phyloP scores from a whole-genome alignment of 306 rosid genomes.

The Argentina anserina region DNA sequence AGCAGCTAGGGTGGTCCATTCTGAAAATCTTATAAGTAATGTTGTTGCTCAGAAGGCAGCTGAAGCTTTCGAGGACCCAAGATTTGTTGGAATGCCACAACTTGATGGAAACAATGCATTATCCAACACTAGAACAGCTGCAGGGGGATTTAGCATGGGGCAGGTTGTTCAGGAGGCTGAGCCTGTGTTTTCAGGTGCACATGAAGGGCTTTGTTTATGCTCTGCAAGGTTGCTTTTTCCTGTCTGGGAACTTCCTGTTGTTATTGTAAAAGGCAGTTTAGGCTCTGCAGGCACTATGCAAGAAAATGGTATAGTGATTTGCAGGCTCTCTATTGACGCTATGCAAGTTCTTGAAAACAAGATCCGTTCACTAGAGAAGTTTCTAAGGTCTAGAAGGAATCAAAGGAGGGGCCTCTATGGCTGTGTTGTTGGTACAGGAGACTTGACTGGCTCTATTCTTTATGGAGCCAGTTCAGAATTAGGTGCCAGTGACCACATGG shows the following conservation, averaged over 20 bases:
- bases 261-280: conserved; percentile 59
- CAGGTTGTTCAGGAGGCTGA: conserved; percentile 99
- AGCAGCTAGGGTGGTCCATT: conserved; percentile 76
- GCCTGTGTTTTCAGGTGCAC: conserved; percentile 96
- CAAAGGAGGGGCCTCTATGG: conserved; percentile 98
- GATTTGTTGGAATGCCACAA: conserved; percentile 98
- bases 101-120: conserved; percentile 78
- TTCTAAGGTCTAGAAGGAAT: conserved; percentile 82
- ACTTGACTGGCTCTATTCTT: conserved; percentile 78
- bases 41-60: conserved; percentile 86
- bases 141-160: conserved; percentile 98
- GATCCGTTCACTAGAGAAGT: conserved; percentile 74
- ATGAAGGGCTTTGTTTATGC: conserved; percentile 96
- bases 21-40: conserved; percentile 74
- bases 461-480: conserved; percentile 75
- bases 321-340: conserved; percentile 84
- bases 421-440: conserved; percentile 95
- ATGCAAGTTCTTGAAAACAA: conserved; percentile 91
- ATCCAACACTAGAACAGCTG: conserved; percentile 78
- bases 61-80: conserved; percentile 96
- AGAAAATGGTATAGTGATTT: conserved; percentile 65
- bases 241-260: conserved; percentile 92
- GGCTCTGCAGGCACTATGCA: conserved; percentile 49
- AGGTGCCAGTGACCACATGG: conserved; percentile 77
- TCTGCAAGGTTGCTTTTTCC: conserved; percentile 91